Evolutionary conservation across 768 basidiomycete species (phyloP).

Genomic region (Tricholoma matsutake): DNA sequence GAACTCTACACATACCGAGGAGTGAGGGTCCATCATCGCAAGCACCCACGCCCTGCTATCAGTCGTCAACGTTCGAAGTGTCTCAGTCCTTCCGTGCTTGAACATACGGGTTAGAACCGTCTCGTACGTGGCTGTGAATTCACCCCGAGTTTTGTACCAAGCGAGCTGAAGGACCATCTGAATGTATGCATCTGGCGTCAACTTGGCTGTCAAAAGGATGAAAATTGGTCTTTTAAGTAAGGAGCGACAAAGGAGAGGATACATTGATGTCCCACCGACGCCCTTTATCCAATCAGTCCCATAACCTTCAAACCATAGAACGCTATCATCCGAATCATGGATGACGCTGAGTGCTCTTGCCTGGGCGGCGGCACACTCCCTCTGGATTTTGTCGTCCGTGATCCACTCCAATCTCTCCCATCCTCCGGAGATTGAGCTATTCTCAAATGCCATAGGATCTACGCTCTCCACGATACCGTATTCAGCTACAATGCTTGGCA

Average conservation of each 20-base stretch:
- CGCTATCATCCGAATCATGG: slow-evolving; percentile 78
- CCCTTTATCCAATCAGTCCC: slow-evolving; percentile 86
- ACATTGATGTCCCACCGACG: slow-evolving; percentile 45
- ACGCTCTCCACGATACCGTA: slow-evolving; percentile 74
- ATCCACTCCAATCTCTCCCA: slow-evolving; percentile 78
- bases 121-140: slow-evolving; percentile 89
- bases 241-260: not conserved
- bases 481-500: slow-evolving; percentile 84
- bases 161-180: slow-evolving; percentile 93
- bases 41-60: slow-evolving; percentile 79
- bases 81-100: slow-evolving; percentile 86
- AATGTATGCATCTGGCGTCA: slow-evolving; percentile 78
- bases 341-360: slow-evolving; percentile 55
- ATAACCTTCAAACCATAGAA: slow-evolving; percentile 79
- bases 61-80: slow-evolving; percentile 69
- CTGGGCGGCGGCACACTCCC: slow-evolving; percentile 58
- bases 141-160: slow-evolving; percentile 75
- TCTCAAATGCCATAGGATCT: slow-evolving; percentile 42
- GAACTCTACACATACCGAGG: slow-evolving; percentile 40
- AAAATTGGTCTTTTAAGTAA: not conserved
- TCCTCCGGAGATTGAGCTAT: slow-evolving; percentile 16
- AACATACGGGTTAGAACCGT: slow-evolving; percentile 88
- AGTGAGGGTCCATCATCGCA: slow-evolving; percentile 57
- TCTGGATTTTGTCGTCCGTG: slow-evolving; percentile 52
- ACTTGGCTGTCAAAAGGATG: slow-evolving; percentile 26